Evolutionary conservation across 495 filamentous ascomycete genomes (phyloP).

Genomic region (Penicillium paradoxum): DNA sequence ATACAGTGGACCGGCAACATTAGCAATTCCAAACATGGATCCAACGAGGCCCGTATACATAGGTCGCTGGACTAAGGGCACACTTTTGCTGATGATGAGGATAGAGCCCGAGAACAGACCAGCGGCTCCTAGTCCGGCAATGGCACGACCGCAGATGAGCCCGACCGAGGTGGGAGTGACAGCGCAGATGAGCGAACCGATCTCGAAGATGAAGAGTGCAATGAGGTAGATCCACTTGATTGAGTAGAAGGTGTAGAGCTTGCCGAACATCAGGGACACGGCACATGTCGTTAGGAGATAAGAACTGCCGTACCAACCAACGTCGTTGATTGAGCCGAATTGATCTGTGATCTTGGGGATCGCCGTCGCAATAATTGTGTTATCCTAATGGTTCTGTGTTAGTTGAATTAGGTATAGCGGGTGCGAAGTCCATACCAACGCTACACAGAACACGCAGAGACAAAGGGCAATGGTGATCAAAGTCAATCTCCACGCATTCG

Average conservation of each 20-base stretch:
- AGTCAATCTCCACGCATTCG: constrained; percentile 42
- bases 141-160: constrained; percentile 78
- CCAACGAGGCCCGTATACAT: constrained; percentile 69
- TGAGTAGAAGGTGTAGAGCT: constrained; percentile 73
- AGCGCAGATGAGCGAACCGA: constrained; percentile 82
- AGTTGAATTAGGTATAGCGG: neutral
- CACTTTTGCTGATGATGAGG: constrained; percentile 70
- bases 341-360: constrained; percentile 79
- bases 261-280: constrained; percentile 70
- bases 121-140: constrained; percentile 78
- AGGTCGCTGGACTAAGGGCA: constrained; percentile 67
- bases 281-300: constrained; percentile 69
- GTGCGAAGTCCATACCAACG: constrained; percentile 44
- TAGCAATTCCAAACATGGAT: constrained; percentile 77
- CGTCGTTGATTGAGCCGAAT: constrained; percentile 68
- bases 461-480: constrained; percentile 57
- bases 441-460: constrained; percentile 61
- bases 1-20: constrained; percentile 65
- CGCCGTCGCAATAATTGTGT: constrained; percentile 80
- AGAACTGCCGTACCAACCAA: constrained; percentile 74
- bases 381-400: constrained; percentile 41
- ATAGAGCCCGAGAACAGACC: constrained; percentile 80
- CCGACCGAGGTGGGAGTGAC: constrained; percentile 66
- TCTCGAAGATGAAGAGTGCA: constrained; percentile 73
- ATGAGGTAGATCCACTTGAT: constrained; percentile 68